Base-by-base conservation (phyloP, 2,329 filamentous ascomycete species). In the Verticillium tricorpus region DNA sequence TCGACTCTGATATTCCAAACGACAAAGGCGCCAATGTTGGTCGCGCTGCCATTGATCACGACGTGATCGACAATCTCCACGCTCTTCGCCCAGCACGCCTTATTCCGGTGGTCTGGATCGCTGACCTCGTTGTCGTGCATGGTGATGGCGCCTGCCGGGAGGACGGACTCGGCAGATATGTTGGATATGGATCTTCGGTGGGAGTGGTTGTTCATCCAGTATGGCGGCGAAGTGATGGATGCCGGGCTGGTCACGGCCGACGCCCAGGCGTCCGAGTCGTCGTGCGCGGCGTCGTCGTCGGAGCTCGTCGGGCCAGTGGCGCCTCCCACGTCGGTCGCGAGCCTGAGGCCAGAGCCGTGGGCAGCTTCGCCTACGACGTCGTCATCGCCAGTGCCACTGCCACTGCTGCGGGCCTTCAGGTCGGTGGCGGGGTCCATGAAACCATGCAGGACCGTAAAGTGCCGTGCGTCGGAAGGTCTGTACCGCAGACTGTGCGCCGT, bases 1-100 rank as follows among this genome's bases (percentile, higher is more conserved):
- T 95, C 88, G 55, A 99, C 91, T 57, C 84, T 87, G 70, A 95
- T 93, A 72, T 92, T 95, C 91, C 92, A 99, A 8, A 97, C 93
- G 1, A 97, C 92, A 77, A 98, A 99, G 2, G 93, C 91, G n/a
- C 94, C 94, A 32, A 87, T 81, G 66, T 81, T 85, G 15, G 81
- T 84, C 39, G 81, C 73, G 65, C 82, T 81, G 58, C 83, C 80
- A 63, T 86, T 84, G 56, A 89, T 81, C 22, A 85, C 68, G 12
- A 83, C 82, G 70, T 84, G 77, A 69, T 85, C 83, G 40, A 80
- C 77, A 52, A 89, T 80, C 66, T 84, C 79, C 60, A 88, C 86
- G 70, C 84, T 86, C 74, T 80, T 83, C 34, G 86, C 86, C 86
- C 86, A 89, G 73, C 86, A 89, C 14, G 84, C 85, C 63, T 77